These are phyloP conservation scores for Fusarium sp. DNA, from an alignment of 2,329 filamentous ascomycete species.

Conservation along the genomic window DNA sequence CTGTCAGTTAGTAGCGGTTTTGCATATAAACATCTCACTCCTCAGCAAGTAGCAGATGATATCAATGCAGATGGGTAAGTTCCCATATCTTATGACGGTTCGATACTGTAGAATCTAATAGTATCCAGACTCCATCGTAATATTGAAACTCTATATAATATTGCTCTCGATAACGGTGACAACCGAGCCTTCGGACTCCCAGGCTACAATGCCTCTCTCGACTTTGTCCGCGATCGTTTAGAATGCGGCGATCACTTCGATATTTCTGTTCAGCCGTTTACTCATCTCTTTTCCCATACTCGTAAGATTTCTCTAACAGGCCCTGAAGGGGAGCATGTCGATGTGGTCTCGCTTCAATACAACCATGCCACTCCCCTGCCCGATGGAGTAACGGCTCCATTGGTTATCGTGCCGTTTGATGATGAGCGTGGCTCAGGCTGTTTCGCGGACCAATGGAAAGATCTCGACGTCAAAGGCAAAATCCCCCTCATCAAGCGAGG, in stretches of 20 bases:
- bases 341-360: constrained; percentile 56
- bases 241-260: constrained; percentile 10
- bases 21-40: constrained; percentile 20
- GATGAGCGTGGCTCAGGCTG: constrained; percentile 55
- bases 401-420: constrained; percentile 54
- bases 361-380: constrained; percentile 57
- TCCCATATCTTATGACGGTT: too few relatives aligned
- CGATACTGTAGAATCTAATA: too few relatives aligned
- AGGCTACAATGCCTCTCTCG: constrained; percentile 35
- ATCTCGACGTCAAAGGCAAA: constrained; percentile 58
- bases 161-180: constrained; percentile 22
- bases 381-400: constrained; percentile 52
- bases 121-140: constrained; percentile 8
- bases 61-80: constrained; percentile 29
- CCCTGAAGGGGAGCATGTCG: constrained; percentile 11
- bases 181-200: constrained; percentile 34
- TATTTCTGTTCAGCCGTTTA: constrained; percentile 27
- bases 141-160: constrained; percentile 15
- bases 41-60: constrained; percentile 17
- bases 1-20: not conserved
- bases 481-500: constrained; percentile 61
- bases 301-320: constrained; percentile 13
- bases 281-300: constrained; percentile 30
- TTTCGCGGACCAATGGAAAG: constrained; percentile 58
- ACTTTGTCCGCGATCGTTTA: constrained; percentile 19